Percentiles rank a stretch among this genome's conserved stretches.
These are phyloP conservation scores for Candida fluviatilis DNA, from an alignment of 805 yeast genomes.

Conservation along the genomic window DNA sequence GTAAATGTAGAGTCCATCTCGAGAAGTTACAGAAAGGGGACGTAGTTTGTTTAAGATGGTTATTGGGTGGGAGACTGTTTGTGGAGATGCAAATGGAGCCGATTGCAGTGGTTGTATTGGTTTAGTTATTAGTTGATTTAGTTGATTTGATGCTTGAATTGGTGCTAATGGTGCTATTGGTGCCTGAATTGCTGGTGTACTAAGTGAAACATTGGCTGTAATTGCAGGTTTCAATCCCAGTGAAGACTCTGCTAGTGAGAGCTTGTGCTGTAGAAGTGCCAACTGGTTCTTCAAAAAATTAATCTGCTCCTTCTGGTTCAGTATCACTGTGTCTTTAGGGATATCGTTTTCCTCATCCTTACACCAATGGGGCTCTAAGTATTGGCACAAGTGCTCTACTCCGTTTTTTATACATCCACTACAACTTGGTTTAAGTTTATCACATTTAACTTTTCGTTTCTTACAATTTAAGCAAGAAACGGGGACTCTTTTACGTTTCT, in stretches of 20 bases:
- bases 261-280: slow-evolving; percentile 14
- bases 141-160: too few species aligned
- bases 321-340: slow-evolving; percentile 18
- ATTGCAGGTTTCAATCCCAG: too few species aligned
- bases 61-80: neutral
- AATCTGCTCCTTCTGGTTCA: slow-evolving; percentile 25
- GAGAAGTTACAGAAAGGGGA: slow-evolving; percentile 2
- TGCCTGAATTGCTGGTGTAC: too few species aligned
- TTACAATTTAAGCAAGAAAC: slow-evolving; percentile 38
- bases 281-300: slow-evolving; percentile 28
- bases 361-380: slow-evolving; percentile 39
- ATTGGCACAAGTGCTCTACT: slow-evolving; percentile 37
- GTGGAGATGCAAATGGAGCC: neutral
- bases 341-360: slow-evolving; percentile 4
- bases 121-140: too few species aligned
- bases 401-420: slow-evolving; percentile 39
- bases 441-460: slow-evolving; percentile 41
- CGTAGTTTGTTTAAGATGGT: slow-evolving; percentile 3
- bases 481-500: slow-evolving; percentile 34
- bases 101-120: too few species aligned
- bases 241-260: too few species aligned
- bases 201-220: too few species aligned
- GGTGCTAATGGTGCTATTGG: slow-evolving; percentile 7
- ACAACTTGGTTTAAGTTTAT: slow-evolving; percentile 37
- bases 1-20: slow-evolving; percentile 2